phyloP scores from a whole-genome alignment of 2,329 filamentous ascomycete species.

The Alternaria gaisen region DNA sequence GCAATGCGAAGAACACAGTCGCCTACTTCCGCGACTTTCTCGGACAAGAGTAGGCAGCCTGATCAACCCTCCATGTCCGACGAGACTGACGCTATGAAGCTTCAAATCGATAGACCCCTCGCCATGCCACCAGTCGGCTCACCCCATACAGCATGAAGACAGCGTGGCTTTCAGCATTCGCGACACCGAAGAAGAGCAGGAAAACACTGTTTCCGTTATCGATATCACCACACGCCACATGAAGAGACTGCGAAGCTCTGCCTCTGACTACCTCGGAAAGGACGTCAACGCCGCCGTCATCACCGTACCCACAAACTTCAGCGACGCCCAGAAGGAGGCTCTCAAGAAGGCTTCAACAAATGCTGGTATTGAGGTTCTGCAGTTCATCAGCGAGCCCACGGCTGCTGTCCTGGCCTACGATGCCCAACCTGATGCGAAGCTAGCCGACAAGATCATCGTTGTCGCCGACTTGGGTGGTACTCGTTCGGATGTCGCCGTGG shows the following conservation, averaged over 20 bases:
- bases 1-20: slow-evolving; percentile 92
- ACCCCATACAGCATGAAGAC: slow-evolving; percentile 78
- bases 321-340: slow-evolving; percentile 83
- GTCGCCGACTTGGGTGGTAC: slow-evolving; percentile 94
- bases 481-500: slow-evolving; percentile 87
- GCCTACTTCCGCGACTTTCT: slow-evolving; percentile 96
- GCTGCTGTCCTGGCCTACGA: slow-evolving; percentile 91
- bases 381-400: slow-evolving; percentile 91
- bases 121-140: slow-evolving; percentile 90
- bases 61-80: background rate
- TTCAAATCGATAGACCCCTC: slow-evolving; percentile 98
- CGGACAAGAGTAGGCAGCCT: slow-evolving; percentile 78
- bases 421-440: slow-evolving; percentile 76
- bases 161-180: slow-evolving; percentile 83
- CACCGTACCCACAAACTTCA: slow-evolving; percentile 92
- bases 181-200: slow-evolving; percentile 67
- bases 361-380: slow-evolving; percentile 86
- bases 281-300: slow-evolving; percentile 94
- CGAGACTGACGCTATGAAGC: slow-evolving; percentile 49
- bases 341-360: slow-evolving; percentile 79
- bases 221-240: slow-evolving; percentile 88
- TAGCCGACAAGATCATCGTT: slow-evolving; percentile 87
- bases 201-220: slow-evolving; percentile 76
- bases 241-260: slow-evolving; percentile 80
- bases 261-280: slow-evolving; percentile 92